Conservation (phyloP, 2,329 filamentous ascomycete genomes). For the Biscogniauxia mediterranea region DNA sequence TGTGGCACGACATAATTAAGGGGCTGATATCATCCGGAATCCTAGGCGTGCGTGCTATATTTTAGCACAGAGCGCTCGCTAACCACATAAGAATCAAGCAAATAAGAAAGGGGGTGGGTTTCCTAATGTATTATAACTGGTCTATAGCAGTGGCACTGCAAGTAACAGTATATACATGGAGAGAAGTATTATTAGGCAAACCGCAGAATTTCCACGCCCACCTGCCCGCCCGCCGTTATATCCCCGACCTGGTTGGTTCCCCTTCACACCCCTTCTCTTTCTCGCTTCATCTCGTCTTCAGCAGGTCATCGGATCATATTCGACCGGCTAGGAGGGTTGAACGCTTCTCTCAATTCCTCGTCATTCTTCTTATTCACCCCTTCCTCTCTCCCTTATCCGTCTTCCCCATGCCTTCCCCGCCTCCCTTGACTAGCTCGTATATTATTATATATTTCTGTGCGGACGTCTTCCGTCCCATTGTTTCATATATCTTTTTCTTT, state of each 20-base stretch:
- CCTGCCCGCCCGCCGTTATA: background rate
- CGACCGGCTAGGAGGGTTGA: background rate
- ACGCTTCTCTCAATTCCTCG: background rate
- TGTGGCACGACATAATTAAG: background rate
- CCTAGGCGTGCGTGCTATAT: background rate
- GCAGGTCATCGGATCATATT: background rate
- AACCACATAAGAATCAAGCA: background rate
- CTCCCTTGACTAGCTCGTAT: no score
- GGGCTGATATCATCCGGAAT: background rate
- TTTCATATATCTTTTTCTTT: background rate
- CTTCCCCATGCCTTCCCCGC: no score
- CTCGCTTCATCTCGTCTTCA: background rate
- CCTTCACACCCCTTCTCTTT: background rate
- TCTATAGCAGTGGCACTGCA: background rate
- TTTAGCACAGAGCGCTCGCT: background rate
- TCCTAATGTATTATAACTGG: background rate
- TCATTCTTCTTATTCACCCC: no score
- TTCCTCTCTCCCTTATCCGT: no score
- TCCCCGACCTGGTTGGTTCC: background rate
- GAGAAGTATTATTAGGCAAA: background rate
- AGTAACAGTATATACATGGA: background rate
- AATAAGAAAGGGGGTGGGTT: background rate
- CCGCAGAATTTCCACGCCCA: background rate
- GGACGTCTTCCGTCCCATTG: background rate
- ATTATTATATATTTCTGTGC: no score